Evolutionary conservation across 768 basidiomycete species (phyloP).

Genomic region (Gyrodon lividus): DNA sequence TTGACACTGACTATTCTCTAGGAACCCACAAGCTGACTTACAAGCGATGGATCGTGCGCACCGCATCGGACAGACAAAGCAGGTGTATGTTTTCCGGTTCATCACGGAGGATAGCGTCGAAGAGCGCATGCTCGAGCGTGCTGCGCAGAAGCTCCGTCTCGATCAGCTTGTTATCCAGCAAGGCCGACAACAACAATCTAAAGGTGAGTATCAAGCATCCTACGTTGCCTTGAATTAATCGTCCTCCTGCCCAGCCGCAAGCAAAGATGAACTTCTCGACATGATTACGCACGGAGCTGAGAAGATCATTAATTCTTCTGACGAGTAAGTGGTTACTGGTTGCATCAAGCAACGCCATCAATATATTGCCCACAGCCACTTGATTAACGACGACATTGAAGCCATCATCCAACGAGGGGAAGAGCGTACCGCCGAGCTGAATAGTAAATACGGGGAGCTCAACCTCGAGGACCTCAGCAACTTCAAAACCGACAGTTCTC

Average conservation of each 20-base stretch:
- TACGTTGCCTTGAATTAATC: not conserved
- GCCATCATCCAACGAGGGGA: slow-evolving; percentile 91
- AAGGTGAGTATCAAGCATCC: slow-evolving; percentile 47
- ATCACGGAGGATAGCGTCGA: slow-evolving; percentile 95
- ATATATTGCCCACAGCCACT: slow-evolving; percentile 42
- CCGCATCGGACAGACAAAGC: slow-evolving; percentile 95
- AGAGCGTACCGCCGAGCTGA: slow-evolving; percentile 84
- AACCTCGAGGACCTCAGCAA: slow-evolving; percentile 94
- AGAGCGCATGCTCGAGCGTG: slow-evolving; percentile 91
- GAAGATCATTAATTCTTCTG: slow-evolving; percentile 83
- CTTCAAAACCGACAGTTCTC: slow-evolving; percentile 91
- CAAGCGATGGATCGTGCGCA: slow-evolving; percentile 99
- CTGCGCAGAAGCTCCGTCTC: slow-evolving; percentile 90
- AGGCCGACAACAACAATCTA: slow-evolving; percentile 78
- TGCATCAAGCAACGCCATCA: not conserved
- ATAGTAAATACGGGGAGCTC: slow-evolving; percentile 87
- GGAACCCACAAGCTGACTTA: slow-evolving; percentile 98
- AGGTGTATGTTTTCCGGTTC: slow-evolving; percentile 97
- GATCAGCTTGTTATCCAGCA: slow-evolving; percentile 98
- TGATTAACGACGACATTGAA: slow-evolving; percentile 90
- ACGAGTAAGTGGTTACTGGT: slow-evolving; percentile 51
- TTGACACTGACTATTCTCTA: slow-evolving; percentile 28
- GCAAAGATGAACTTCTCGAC: slow-evolving; percentile 94
- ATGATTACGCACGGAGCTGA: slow-evolving; percentile 99
- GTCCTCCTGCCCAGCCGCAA: slow-evolving; percentile 56